phyloP scores from a whole-genome alignment of 768 basidiomycete species.

The Lyophyllum semitale region DNA sequence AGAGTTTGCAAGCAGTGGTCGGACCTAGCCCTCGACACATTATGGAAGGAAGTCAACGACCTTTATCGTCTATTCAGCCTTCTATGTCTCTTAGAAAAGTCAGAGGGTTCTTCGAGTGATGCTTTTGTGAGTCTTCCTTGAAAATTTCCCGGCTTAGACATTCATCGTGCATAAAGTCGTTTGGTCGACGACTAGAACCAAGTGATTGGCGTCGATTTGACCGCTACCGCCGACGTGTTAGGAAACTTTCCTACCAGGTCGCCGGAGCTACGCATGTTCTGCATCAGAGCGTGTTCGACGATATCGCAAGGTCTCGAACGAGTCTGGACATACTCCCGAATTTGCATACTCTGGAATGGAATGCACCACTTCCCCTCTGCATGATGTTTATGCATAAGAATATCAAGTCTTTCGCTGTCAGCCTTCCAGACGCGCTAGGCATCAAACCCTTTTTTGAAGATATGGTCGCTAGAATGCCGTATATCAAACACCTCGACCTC shows the following conservation, averaged over 20 bases:
- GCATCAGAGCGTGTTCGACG: constrained; percentile 46
- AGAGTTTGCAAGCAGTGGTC: constrained; percentile 63
- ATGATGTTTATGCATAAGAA: constrained; percentile 61
- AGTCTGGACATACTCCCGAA: constrained; percentile 56
- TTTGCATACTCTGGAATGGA: constrained; percentile 54
- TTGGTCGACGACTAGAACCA: constrained; percentile 41
- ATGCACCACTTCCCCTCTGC: constrained; percentile 27
- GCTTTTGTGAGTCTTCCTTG: too few relatives aligned
- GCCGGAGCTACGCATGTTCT: constrained; percentile 23
- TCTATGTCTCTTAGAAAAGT: constrained; percentile 43
- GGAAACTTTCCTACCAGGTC: constrained; percentile 31
- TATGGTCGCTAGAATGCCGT: constrained; percentile 51
- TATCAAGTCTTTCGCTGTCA: constrained; percentile 39
- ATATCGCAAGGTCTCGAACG: constrained; percentile 57
- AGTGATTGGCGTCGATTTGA: constrained; percentile 59
- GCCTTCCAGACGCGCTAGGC: constrained; percentile 20
- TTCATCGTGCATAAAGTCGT: constrained; percentile 31
- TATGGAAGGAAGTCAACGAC: constrained; percentile 58
- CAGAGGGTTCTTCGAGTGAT: too few relatives aligned
- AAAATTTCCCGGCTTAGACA: not conserved
- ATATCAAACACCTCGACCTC: constrained; percentile 48
- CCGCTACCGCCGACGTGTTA: constrained; percentile 53
- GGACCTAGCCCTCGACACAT: constrained; percentile 52
- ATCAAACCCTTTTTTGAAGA: constrained; percentile 31
- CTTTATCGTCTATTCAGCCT: constrained; percentile 46